phyloP scores from a whole-genome alignment of 306 rosid genomes.

The Quercus cerris region DNA sequence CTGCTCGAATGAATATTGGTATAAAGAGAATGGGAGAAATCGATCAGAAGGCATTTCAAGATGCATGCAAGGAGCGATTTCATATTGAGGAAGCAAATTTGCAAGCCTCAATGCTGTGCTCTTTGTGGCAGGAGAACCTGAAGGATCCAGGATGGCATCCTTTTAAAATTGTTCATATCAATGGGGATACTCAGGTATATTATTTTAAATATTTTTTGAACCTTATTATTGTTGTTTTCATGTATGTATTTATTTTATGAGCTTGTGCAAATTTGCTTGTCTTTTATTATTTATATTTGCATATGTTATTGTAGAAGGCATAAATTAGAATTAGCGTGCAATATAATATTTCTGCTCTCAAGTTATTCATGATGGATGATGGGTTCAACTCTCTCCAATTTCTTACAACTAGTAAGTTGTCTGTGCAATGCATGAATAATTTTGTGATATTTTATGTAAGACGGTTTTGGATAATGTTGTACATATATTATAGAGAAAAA shows the following conservation, averaged over 20 bases:
- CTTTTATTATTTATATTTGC: not conserved
- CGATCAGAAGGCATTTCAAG: slow-evolving; percentile 61
- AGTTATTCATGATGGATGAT: too few species aligned
- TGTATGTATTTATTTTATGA: not conserved
- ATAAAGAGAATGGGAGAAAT: slow-evolving; percentile 93
- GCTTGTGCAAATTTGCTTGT: not conserved
- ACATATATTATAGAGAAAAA: too few species aligned
- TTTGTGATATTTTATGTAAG: too few species aligned
- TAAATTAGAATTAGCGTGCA: too few species aligned
- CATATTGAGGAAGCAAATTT: slow-evolving; percentile 51
- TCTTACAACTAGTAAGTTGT: too few species aligned
- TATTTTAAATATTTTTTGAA: not conserved
- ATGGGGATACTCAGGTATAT: slow-evolving; percentile 49
- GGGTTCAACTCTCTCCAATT: too few species aligned
- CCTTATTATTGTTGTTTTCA: slow-evolving; percentile 4
- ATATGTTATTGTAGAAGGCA: not conserved
- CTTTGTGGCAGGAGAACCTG: slow-evolving; percentile 85
- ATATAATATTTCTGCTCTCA: too few species aligned
- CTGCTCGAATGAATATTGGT: slow-evolving; percentile 48
- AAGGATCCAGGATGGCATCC: slow-evolving; percentile 80
- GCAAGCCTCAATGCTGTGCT: slow-evolving; percentile 65
- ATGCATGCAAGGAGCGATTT: slow-evolving; percentile 55
- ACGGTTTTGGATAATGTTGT: too few species aligned
- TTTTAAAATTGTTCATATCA: slow-evolving; percentile 40
- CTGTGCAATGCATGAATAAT: too few species aligned